phyloP scores from a whole-genome alignment of 2,329 filamentous ascomycete genomes.

The Fusarium sulawesiense region DNA sequence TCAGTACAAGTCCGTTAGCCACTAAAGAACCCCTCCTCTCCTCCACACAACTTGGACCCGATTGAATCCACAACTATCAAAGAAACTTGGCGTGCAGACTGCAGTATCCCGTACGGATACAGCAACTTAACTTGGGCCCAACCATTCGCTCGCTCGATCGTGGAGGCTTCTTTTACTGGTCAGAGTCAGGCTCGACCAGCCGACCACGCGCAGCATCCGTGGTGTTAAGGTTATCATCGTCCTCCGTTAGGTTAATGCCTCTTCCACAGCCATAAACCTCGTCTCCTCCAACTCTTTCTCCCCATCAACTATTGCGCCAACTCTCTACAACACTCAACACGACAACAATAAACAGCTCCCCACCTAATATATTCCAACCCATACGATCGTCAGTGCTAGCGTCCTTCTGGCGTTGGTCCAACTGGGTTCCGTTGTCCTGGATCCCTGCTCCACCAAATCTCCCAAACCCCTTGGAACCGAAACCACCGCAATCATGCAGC shows the following conservation, averaged over 20 bases:
- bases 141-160: constrained; percentile 24
- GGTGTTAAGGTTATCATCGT: constrained; percentile 9
- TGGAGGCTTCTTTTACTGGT: neutral
- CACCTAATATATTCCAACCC: constrained; percentile 12
- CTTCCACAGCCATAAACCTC: constrained; percentile 15
- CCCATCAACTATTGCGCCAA: neutral
- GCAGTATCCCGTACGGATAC: neutral
- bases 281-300: neutral
- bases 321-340: neutral
- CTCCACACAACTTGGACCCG: constrained; percentile 1
- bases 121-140: constrained; percentile 14
- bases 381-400: constrained; percentile 27
- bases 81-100: constrained; percentile 4
- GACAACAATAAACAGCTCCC: constrained; percentile 1
- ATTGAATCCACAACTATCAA: constrained; percentile 20
- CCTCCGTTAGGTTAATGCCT: constrained; percentile 12
- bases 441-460: constrained; percentile 41
- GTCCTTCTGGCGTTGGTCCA: constrained; percentile 26
- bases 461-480: constrained; percentile 41
- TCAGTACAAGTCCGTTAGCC: constrained; percentile 25
- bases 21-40: constrained; percentile 25
- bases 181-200: constrained; percentile 31
- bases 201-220: constrained; percentile 36
- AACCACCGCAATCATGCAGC: constrained; percentile 48
- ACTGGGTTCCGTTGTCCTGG: constrained; percentile 35